Conservation (phyloP, 768 basidiomycete species). For the Sistotremastrum niveocremeum region DNA sequence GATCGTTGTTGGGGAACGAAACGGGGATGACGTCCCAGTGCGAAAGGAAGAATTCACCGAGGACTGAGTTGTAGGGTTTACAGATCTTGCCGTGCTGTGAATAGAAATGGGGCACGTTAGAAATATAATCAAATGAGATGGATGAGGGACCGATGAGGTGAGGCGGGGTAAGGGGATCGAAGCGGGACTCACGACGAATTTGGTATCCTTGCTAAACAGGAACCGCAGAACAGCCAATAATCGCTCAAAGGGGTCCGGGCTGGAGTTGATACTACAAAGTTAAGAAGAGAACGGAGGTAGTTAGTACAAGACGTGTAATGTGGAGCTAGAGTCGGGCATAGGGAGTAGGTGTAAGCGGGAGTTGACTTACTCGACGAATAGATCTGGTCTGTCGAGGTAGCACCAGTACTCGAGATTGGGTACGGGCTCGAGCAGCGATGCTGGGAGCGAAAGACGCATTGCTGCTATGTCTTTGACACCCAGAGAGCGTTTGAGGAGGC, state of each 20-base stretch:
- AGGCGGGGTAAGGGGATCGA: background rate
- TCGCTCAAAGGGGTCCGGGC: slow-evolving; percentile 81
- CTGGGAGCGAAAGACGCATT: slow-evolving; percentile 88
- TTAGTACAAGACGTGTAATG: background rate
- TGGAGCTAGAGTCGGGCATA: background rate
- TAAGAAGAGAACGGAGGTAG: background rate
- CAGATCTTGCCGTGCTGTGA: slow-evolving; percentile 76
- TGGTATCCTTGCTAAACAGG: slow-evolving; percentile 85
- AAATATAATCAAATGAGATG: background rate
- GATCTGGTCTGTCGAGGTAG: slow-evolving; percentile 81
- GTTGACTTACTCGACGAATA: slow-evolving; percentile 72
- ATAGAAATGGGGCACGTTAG: background rate
- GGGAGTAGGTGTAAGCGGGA: background rate
- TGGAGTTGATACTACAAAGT: slow-evolving; percentile 70
- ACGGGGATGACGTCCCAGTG: slow-evolving; percentile 74
- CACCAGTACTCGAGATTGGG: slow-evolving; percentile 97
- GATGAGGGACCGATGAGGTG: background rate
- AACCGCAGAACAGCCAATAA: slow-evolving; percentile 90
- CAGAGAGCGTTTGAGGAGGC: slow-evolving; percentile 79
- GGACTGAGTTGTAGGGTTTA: slow-evolving; percentile 84
- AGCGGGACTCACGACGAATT: slow-evolving; percentile 56
- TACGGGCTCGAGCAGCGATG: slow-evolving; percentile 83
- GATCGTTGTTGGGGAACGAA: slow-evolving; percentile 30
- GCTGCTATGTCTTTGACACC: slow-evolving; percentile 93
- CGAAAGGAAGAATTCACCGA: slow-evolving; percentile 80